Conservation (phyloP, 2,329 filamentous ascomycete genomes). For the Fusarium temperatum region DNA sequence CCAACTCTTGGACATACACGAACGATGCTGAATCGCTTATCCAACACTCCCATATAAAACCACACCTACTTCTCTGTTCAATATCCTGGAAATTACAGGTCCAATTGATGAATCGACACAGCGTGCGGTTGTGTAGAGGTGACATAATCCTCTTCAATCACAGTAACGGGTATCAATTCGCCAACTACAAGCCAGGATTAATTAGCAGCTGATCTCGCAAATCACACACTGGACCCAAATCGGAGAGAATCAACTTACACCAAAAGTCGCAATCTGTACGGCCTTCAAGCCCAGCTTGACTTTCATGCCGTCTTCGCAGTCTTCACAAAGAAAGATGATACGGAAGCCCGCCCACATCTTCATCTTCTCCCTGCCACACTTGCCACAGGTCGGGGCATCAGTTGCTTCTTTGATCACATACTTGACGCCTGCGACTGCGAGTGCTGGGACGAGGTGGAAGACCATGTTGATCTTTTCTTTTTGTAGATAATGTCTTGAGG, state of each 20-base stretch:
- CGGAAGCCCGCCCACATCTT: background rate
- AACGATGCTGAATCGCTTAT: too few relatives aligned
- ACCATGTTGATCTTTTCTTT: background rate
- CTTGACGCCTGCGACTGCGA: background rate
- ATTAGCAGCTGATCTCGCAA: background rate
- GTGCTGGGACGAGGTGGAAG: background rate
- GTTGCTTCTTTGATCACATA: background rate
- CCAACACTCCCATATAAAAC: too few relatives aligned
- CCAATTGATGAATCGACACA: too few relatives aligned
- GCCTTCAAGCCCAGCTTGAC: background rate
- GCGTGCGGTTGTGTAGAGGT: background rate
- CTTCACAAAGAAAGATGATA: background rate
- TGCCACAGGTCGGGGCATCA: background rate
- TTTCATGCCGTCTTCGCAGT: background rate
- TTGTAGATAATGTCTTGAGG: background rate
- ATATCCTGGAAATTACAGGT: fast-evolving
- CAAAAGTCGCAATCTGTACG: background rate
- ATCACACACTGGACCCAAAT: background rate
- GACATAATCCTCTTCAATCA: background rate
- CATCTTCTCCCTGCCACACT: background rate
- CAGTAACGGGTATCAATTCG: background rate
- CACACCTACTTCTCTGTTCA: background rate
- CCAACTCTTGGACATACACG: too few relatives aligned
- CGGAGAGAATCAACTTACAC: background rate
- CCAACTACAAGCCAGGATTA: background rate